phyloP scores from a whole-genome alignment of 345 rosid genomes.

The Diplotaxis tenuifolia region DNA sequence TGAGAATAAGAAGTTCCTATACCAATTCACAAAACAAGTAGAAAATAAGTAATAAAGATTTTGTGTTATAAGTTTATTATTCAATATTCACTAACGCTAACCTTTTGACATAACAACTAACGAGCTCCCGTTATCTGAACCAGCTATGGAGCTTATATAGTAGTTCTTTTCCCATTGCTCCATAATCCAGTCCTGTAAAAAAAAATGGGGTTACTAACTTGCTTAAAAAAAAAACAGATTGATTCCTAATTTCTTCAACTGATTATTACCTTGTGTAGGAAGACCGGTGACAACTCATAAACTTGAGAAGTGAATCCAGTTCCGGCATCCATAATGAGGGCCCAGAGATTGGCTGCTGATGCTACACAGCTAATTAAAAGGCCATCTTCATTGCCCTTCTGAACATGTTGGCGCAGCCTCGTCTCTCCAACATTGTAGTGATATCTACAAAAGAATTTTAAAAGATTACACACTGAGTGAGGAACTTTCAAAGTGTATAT shows the following conservation, averaged over 20 bases:
- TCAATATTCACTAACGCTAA: slow-evolving; percentile 20
- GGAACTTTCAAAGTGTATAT: slow-evolving; percentile 49
- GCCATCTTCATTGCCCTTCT: slow-evolving; percentile 92
- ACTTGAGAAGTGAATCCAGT: slow-evolving; percentile 87
- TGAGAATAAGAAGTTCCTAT: slow-evolving; percentile 80
- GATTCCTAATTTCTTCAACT: slow-evolving; percentile 10
- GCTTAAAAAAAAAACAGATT: neutral
- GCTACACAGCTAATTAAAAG: slow-evolving; percentile 85
- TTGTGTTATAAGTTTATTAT: neutral
- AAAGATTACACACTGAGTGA: neutral
- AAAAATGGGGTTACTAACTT: slow-evolving; percentile 9
- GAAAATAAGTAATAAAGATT: neutral
- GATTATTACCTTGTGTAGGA: slow-evolving; percentile 77
- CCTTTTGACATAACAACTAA: slow-evolving; percentile 98
- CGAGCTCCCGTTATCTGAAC: slow-evolving; percentile 80
- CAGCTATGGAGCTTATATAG: slow-evolving; percentile 86
- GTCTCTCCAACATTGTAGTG: slow-evolving; percentile 89
- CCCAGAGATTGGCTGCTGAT: slow-evolving; percentile 89
- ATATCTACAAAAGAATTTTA: slow-evolving; percentile 49
- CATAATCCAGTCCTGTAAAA: slow-evolving; percentile 93
- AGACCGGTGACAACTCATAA: slow-evolving; percentile 74
- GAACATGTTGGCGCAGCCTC: slow-evolving; percentile 74
- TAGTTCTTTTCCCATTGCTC: slow-evolving; percentile 96
- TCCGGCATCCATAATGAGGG: slow-evolving; percentile 97
- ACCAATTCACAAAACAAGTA: slow-evolving; percentile 24